These are phyloP conservation scores for Alectoria sarmentosa DNA, from an alignment of 495 filamentous ascomycete species.

Conservation along the genomic window DNA sequence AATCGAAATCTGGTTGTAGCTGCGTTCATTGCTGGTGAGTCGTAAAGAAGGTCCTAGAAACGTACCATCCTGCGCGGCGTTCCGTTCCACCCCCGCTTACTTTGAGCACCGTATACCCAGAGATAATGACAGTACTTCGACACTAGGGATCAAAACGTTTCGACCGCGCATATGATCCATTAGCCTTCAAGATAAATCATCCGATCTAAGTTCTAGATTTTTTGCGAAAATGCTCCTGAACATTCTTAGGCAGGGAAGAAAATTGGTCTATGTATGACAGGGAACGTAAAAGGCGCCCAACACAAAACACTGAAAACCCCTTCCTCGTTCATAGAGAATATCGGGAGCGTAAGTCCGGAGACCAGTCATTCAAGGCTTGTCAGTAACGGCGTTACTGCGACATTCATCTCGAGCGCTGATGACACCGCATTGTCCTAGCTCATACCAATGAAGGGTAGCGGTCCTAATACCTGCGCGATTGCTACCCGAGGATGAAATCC, in stretches of 20 bases:
- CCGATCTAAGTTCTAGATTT: no score
- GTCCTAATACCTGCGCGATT: background rate
- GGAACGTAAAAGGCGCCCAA: background rate
- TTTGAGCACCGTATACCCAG: background rate
- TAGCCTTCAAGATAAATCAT: background rate
- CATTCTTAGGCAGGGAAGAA: background rate
- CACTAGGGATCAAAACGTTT: background rate
- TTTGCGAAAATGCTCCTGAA: background rate
- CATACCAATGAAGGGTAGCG: background rate
- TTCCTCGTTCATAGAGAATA: background rate
- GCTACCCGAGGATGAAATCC: background rate
- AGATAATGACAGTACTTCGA: background rate
- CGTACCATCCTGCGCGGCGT: background rate
- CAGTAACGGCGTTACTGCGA: background rate
- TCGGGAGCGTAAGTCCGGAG: background rate
- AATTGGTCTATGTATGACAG: background rate
- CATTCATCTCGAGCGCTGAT: background rate
- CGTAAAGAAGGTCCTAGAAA: background rate
- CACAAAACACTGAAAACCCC: background rate
- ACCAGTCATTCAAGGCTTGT: background rate
- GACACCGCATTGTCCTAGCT: background rate
- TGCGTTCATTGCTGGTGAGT: background rate
- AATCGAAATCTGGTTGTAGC: background rate
- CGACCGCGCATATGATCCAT: background rate
- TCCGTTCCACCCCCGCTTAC: background rate